Conservation (phyloP, 345 rosid genomes). For the Gossypium turneri region DNA sequence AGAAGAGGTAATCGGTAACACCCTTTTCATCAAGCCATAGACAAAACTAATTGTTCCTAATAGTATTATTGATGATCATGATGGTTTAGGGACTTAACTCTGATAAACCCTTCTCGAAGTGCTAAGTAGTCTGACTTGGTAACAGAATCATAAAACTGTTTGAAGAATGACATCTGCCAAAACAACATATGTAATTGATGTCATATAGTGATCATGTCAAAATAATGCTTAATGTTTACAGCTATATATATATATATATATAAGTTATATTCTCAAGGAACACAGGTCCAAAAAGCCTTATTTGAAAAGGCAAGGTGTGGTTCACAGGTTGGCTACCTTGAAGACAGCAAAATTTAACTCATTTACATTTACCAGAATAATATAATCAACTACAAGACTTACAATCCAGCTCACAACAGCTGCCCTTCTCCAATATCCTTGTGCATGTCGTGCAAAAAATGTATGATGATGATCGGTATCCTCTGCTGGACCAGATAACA, state of each 20-base stretch:
- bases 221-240: neutral
- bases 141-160: conserved; percentile 76
- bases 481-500: conserved; percentile 18
- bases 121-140: conserved; percentile 70
- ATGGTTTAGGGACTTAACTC: conserved; percentile 31
- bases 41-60: neutral
- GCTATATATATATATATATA: too few relatives aligned
- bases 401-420: conserved; percentile 71
- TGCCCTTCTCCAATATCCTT: conserved; percentile 62
- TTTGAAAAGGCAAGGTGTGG: too few relatives aligned
- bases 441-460: conserved; percentile 36
- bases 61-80: neutral
- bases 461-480: conserved; percentile 18
- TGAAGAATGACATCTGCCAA: conserved; percentile 74
- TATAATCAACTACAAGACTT: conserved; percentile 20
- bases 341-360: too few relatives aligned
- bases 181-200: conserved; percentile 1
- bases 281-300: too few relatives aligned
- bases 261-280: too few relatives aligned
- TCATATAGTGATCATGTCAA: neutral
- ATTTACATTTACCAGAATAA: neutral
- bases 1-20: too few relatives aligned
- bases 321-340: too few relatives aligned
- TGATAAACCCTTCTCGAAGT: conserved; percentile 70
- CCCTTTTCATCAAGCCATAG: neutral